Conservation (phyloP, 169 alveolate species). For the Plasmodium gallinaceum region DNA sequence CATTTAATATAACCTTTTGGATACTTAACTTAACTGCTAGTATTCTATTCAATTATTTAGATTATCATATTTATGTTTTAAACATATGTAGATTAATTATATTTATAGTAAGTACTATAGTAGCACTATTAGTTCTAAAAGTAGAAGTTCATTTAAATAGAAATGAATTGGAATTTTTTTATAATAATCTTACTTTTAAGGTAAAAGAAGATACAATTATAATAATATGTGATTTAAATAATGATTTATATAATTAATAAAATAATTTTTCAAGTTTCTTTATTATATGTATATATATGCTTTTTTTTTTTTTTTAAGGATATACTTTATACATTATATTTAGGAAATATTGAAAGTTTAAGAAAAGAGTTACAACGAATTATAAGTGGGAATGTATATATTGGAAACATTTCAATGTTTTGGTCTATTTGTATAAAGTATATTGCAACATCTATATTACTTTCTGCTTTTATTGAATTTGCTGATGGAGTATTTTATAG, state of each 20-base stretch:
- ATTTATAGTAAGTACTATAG: conserved; percentile 25
- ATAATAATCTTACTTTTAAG: conserved; percentile 33
- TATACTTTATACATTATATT: conserved; percentile 74
- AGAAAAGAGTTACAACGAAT: conserved; percentile 79
- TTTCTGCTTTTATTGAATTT: conserved; percentile 83
- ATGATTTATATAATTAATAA: background rate
- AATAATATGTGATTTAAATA: background rate
- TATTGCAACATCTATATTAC: conserved; percentile 81
- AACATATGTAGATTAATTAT: conserved; percentile 25
- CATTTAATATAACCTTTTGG: conserved; percentile 64
- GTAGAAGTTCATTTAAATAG: background rate
- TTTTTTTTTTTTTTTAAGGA: background rate
- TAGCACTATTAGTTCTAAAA: conserved; percentile 19
- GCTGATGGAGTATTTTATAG: conserved; percentile 81
- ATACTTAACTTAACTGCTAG: conserved; percentile 18
- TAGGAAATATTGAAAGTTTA: conserved; percentile 82
- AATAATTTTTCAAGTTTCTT: background rate
- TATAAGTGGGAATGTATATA: conserved; percentile 76
- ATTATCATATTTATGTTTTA: conserved; percentile 47
- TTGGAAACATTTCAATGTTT: conserved; percentile 76
- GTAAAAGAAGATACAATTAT: background rate
- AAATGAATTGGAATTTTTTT: background rate
- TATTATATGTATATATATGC: background rate
- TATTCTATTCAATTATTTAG: conserved; percentile 38
- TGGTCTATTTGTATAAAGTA: conserved; percentile 87